Percentiles rank a stretch among this genome's conserved stretches.
phyloP scores from a whole-genome alignment of 345 rosid species.

The Salix koriyanagi region DNA sequence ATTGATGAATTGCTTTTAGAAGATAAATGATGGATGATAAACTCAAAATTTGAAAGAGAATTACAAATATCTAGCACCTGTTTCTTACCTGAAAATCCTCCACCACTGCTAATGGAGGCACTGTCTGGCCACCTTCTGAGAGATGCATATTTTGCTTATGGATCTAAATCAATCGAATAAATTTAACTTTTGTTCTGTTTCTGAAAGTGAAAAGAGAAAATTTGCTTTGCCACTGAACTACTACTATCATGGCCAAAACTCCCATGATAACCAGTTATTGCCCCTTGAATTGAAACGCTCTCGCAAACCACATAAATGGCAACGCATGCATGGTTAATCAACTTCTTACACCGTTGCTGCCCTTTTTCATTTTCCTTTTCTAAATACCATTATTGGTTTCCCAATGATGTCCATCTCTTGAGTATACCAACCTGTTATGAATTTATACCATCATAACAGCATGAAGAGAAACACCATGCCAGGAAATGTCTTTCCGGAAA shows the following conservation, averaged over 20 bases:
- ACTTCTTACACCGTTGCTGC: not conserved
- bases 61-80: not conserved
- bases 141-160: not conserved
- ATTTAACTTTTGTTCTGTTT: not conserved
- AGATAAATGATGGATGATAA: not conserved
- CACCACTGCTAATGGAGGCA: not conserved
- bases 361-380: not conserved
- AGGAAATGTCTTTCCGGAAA: not conserved
- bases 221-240: not conserved
- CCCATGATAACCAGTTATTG: not conserved
- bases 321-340: not conserved
- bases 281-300: not conserved
- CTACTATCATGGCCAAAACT: not conserved
- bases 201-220: not conserved
- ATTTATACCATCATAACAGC: not conserved
- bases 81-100: not conserved
- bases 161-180: not conserved
- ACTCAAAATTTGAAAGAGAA: not conserved
- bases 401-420: not conserved
- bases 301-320: not conserved
- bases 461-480: not conserved
- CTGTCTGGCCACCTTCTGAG: not conserved
- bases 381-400: not conserved
- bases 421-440: not conserved
- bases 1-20: not conserved